Conservation (phyloP, 208 protist species). For the Vickermania spadyakhi region DNA sequence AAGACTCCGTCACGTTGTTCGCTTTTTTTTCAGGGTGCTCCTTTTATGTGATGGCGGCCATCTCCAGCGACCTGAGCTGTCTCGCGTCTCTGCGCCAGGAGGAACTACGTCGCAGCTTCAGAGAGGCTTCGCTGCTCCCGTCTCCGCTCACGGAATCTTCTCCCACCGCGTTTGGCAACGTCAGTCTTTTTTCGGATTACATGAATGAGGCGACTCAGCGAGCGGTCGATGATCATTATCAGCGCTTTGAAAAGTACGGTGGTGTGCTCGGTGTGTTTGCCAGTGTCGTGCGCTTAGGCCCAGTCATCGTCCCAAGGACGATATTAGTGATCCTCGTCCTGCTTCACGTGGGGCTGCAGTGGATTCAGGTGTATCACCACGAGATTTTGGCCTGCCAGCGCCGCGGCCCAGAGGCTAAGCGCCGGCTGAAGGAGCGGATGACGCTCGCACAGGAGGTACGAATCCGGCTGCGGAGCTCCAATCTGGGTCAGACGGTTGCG, state of each 20-base stretch:
- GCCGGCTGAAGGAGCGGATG: background rate
- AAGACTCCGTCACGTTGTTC: conserved; percentile 61
- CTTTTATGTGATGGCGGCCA: conserved; percentile 63
- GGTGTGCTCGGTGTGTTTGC: background rate
- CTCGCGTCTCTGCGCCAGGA: background rate
- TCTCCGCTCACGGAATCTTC: background rate
- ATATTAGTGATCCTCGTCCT: conserved; percentile 5
- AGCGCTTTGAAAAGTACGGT: background rate
- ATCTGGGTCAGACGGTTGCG: background rate
- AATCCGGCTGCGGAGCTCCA: background rate
- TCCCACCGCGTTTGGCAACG: background rate
- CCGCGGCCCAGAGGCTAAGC: background rate
- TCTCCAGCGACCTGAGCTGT: conserved; percentile 20
- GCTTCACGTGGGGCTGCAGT: conserved; percentile 38
- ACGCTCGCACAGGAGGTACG: background rate
- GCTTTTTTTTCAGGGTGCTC: conserved; percentile 49
- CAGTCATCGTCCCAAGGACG: conserved; percentile 1
- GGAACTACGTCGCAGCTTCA: background rate
- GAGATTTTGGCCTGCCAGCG: conserved; percentile 29
- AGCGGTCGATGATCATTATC: background rate
- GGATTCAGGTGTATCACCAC: conserved; percentile 44
- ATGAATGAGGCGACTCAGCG: background rate
- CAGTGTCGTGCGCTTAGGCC: background rate
- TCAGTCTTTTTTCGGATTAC: background rate
- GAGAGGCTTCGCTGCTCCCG: background rate